Percentiles rank a stretch among this genome's conserved stretches.
phyloP scores from a whole-genome alignment of 176 grass and related monocot genomes.

The Triticum urartu region DNA sequence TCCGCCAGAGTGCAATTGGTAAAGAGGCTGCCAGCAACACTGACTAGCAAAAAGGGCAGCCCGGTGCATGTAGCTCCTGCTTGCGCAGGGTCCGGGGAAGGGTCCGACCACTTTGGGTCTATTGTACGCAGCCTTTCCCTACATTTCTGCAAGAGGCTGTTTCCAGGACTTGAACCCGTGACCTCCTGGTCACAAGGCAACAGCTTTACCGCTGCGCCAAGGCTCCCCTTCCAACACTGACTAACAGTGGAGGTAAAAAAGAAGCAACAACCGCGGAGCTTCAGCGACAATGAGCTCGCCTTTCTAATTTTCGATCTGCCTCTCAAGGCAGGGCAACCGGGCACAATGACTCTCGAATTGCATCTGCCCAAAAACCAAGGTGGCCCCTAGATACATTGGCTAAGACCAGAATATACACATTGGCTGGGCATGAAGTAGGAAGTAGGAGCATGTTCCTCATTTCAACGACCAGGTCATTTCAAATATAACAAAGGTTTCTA shows the following conservation, averaged over 20 bases:
- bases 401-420: conserved; percentile 11
- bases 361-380: neutral
- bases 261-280: neutral
- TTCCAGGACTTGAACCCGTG: too few species aligned
- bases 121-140: too few species aligned
- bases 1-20: neutral
- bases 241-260: neutral
- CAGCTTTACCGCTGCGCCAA: too few species aligned
- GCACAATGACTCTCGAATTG: neutral
- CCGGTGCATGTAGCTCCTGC: too few species aligned
- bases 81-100: too few species aligned
- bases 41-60: neutral
- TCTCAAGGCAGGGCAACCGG: neutral
- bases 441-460: neutral
- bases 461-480: neutral
- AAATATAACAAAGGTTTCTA: conserved; percentile 14
- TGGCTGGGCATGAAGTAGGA: neutral
- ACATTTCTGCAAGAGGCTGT: too few species aligned
- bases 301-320: neutral
- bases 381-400: neutral
- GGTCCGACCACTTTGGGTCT: too few species aligned
- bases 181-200: too few species aligned
- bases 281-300: neutral
- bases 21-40: neutral
- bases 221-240: neutral